Evolutionary conservation across 108 stramenopile species (phyloP), one percentile per base, ranked within the genome.

Genomic region (Discostella stelligeroides): DNA sequence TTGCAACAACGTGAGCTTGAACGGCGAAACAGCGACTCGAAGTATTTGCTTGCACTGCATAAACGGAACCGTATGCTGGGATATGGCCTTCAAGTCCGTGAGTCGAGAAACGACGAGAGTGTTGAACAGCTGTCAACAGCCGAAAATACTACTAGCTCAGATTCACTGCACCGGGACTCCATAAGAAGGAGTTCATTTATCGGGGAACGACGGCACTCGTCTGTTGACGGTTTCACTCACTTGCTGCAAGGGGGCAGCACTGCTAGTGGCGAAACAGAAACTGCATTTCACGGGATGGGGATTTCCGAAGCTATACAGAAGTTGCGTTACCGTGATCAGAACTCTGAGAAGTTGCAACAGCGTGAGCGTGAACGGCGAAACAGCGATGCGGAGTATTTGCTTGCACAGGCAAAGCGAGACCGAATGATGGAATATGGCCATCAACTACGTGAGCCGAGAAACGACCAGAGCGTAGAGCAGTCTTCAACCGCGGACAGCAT

Each of bases 51-150:
- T 42, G 72, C 72, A 6, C 28, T 59, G 20, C 21, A 24, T 4
- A 73, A 73, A 56, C 67, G 72, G 40, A 41, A 42, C 27, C 57
- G 65, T 57, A 73, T 73, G 72, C 45, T 34, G 0, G 55, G 68
- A 8, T 73, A 73, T 25, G 18, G 66, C 20, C 56, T 49, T 27
- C 57, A 40, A 58, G 15, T 51, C 6, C 34, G 34, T 6, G 34
- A 34, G 34, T 6, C 34, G 3, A 34, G 34, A 34, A 34, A 58
- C 28, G 56, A 28, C 1, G 28, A 0, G 25, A 58, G 25, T 28
- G 17, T 30, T 9, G 27, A 58, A 28, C 38, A 61, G 42, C 13
- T 39, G 39, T 17, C 17, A 61, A 41, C 20, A 18, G 39, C 39
- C 10, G 38, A 27, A 6, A 27, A 7, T 4, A 27, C 25, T 25